A percentile compares a stretch with the other conserved stretches of the same genome.
These are phyloP conservation scores for Penicillium sp. DNA, from an alignment of 2,329 filamentous ascomycete species.

Conservation along the genomic window DNA sequence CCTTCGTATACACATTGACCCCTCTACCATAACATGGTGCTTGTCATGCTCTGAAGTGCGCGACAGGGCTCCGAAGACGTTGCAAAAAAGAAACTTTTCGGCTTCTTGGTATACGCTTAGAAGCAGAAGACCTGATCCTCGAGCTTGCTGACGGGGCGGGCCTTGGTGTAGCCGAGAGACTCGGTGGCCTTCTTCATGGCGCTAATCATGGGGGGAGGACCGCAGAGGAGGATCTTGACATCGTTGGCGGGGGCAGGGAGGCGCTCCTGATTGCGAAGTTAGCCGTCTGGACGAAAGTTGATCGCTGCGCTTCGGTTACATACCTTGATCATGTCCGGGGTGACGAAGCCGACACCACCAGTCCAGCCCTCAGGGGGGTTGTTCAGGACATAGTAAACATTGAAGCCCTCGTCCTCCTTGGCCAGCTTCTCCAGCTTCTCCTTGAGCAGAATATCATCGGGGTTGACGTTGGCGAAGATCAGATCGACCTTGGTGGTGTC, in stretches of 20 bases:
- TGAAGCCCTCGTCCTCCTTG: slow-evolving; percentile 76
- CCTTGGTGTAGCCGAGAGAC: slow-evolving; percentile 86
- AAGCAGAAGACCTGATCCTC: slow-evolving; percentile 98
- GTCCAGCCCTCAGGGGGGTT: slow-evolving; percentile 91
- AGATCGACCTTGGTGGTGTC: slow-evolving; percentile 89
- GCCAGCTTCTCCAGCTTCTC: slow-evolving; percentile 84
- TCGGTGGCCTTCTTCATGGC: slow-evolving; percentile 97
- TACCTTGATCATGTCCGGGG: slow-evolving; percentile 91
- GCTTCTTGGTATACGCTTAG: slow-evolving; percentile 48
- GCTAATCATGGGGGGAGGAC: slow-evolving; percentile 93
- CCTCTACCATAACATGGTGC: neutral
- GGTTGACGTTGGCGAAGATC: slow-evolving; percentile 95
- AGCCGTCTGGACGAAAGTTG: slow-evolving; percentile 24
- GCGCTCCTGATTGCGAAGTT: slow-evolving; percentile 36
- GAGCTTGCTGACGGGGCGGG: slow-evolving; percentile 92
- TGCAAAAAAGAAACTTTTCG: neutral
- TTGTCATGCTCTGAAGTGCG: neutral
- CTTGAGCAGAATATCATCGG: slow-evolving; percentile 87
- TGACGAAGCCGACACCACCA: slow-evolving; percentile 93
- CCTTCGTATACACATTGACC: neutral
- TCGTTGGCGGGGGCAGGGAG: slow-evolving; percentile 81
- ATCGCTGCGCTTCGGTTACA: slow-evolving; percentile 24
- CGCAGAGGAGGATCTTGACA: slow-evolving; percentile 92
- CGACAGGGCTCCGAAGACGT: neutral
- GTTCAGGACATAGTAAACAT: slow-evolving; percentile 93